phyloP scores from a whole-genome alignment of 2,329 filamentous ascomycete species.

The Alternaria dauci region DNA sequence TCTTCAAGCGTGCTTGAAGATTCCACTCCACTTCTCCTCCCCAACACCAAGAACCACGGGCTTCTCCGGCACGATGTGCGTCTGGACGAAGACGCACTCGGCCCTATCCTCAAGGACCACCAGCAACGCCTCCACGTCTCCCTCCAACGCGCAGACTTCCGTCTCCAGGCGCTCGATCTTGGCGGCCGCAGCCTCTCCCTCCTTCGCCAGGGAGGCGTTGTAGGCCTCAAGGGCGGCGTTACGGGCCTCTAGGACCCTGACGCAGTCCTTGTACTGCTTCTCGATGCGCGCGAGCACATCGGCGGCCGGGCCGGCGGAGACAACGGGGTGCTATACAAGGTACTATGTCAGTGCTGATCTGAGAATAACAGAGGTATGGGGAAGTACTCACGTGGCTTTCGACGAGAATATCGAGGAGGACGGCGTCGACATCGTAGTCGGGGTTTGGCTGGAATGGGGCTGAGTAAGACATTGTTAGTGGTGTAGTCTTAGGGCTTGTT shows the following conservation, averaged over 20 bases:
- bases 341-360: neutral
- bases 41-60: neutral
- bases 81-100: neutral
- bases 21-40: neutral
- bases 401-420: neutral
- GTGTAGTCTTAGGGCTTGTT: neutral
- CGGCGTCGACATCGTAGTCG: neutral
- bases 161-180: neutral
- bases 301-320: neutral
- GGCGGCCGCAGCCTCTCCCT: neutral
- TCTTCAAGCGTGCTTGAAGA: slow-evolving; percentile 1
- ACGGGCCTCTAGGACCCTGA: neutral
- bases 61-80: neutral
- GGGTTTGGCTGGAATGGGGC: neutral
- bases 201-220: neutral
- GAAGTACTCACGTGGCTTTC: neutral
- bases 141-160: neutral
- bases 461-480: neutral
- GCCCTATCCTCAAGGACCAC: neutral
- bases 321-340: neutral
- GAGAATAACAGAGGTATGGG: neutral
- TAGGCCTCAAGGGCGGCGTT: neutral
- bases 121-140: neutral
- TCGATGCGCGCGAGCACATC: neutral
- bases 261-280: neutral